Base-by-base conservation (phyloP, 169 alveolate species). In the Cryptosporidium ubiquitum region DNA sequence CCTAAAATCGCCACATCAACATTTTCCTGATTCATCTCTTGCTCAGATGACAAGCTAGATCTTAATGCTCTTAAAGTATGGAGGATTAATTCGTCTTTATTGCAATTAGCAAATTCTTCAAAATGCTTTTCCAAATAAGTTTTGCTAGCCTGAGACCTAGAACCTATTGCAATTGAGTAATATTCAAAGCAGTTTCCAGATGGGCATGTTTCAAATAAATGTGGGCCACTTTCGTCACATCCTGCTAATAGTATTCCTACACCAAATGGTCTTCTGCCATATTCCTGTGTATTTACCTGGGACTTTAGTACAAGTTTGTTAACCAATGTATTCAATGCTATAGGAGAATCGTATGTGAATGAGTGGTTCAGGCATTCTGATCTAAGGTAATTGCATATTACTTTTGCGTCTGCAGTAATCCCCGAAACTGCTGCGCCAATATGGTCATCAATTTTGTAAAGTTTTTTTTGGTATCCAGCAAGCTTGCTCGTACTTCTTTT, bases 371-470 rank as follows among this genome's bases (percentile, higher is more conserved):
- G 93, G 92, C 99, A 97, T 93, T 98, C 99, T 84, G 94, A 97
- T 85, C 98, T 93, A 96, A 97, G 94, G 75, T 92, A 96, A 89
- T 94, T 94, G 84, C 97, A 95, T 9, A 93, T 20, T 60, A 92
- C 94, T 91, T 97, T 94, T 5, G 99, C 99, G 91, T 98, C 99
- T n/a, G 99, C 99, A 31, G 99, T 97, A 39, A 98, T 94, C 31
- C 99, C 99, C 26, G 99, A 97, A 94, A 98, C 96, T 5, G 99
- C 99, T 39, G 97, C 98, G 31, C 98, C 99, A 69, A 97, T 95
- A 75, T 98, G 97, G 89, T 97, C 98, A 89, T 97, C 99, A 49
- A 98, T 95, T 84, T 96, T 95, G 93, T 96, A 98, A 55, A 98
- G 91, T 86, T 98, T 98, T 91, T 98, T 98, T 79, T 97, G 98